Conservation (phyloP, 2,329 filamentous ascomycete species). For the Nigrospora sphaerica region DNA sequence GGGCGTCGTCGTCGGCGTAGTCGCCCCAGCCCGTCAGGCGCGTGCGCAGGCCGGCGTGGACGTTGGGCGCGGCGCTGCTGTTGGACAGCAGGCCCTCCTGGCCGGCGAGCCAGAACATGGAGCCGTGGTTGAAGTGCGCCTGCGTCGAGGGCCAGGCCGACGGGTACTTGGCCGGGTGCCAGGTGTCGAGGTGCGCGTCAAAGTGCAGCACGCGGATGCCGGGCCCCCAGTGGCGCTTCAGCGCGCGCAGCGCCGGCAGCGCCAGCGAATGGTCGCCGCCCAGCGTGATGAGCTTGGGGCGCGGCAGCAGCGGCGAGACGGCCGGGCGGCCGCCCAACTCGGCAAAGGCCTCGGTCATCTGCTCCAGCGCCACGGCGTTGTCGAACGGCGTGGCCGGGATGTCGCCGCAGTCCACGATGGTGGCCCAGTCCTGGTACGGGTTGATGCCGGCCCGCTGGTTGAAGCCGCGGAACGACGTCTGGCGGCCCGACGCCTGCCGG, state of each 20-base stretch:
- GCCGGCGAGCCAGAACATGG: constrained; percentile 85
- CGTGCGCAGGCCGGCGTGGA: constrained; percentile 79
- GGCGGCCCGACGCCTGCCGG: constrained; percentile 72
- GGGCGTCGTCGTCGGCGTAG: constrained; percentile 64
- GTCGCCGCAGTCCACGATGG: constrained; percentile 82
- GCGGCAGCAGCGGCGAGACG: constrained; percentile 22
- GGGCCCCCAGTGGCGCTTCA: constrained; percentile 53
- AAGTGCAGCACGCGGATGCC: constrained; percentile 68
- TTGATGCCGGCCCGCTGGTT: constrained; percentile 79
- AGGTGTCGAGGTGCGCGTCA: constrained; percentile 76
- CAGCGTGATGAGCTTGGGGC: constrained; percentile 57
- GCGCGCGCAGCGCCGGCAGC: constrained; percentile 60
- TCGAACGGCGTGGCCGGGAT: constrained; percentile 83
- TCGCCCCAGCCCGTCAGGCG: constrained; percentile 62
- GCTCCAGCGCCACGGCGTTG: constrained; percentile 70
- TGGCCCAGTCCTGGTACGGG: constrained; percentile 73
- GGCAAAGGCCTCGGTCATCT: constrained; percentile 76
- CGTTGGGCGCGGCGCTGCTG: constrained; percentile 58
- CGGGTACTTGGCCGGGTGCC: constrained; percentile 77
- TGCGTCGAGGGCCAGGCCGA: constrained; percentile 65
- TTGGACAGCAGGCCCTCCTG: constrained; percentile 75
- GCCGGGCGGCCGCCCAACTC: constrained; percentile 50
- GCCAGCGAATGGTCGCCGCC: constrained; percentile 69
- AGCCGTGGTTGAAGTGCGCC: constrained; percentile 77
- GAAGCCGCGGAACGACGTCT: constrained; percentile 73